Percentiles rank a stretch among this genome's conserved stretches.
Evolutionary conservation across 176 grass and related monocot genomes (phyloP).

Genomic region (Avena atlantica): DNA sequence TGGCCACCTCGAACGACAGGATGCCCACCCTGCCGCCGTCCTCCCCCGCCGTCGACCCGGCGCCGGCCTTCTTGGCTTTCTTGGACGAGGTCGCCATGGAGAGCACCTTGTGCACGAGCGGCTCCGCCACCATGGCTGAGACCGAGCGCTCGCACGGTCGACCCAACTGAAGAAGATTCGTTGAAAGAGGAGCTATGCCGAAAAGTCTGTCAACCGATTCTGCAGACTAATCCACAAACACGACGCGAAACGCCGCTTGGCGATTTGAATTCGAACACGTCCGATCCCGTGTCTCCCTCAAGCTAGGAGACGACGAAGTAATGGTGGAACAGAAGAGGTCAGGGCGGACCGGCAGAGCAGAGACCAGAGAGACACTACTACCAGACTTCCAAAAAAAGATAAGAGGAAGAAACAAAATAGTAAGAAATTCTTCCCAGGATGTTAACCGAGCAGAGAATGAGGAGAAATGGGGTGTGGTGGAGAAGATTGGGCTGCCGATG

Average conservation of each 20-base stretch:
- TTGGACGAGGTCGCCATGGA: conserved; percentile 61
- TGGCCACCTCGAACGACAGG: conserved; percentile 83
- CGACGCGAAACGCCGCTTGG: background rate
- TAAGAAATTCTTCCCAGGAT: background rate
- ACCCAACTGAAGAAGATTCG: background rate
- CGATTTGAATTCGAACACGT: conserved; percentile 5
- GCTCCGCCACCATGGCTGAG: conserved; percentile 63
- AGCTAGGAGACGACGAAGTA: background rate
- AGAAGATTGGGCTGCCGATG: too few relatives aligned
- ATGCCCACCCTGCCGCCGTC: conserved; percentile 65
- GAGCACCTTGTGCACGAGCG: conserved; percentile 78
- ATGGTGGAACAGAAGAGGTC: background rate
- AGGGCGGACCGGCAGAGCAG: background rate
- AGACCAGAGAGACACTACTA: background rate
- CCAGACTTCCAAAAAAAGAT: background rate
- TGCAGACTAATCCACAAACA: background rate
- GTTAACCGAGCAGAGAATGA: background rate
- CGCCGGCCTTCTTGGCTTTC: conserved; percentile 47
- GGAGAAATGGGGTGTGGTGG: too few relatives aligned
- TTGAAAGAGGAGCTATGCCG: background rate
- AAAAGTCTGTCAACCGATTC: background rate
- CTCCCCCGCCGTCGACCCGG: background rate
- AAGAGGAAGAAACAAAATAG: background rate
- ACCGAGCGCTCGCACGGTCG: background rate
- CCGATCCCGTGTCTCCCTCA: background rate